Evolutionary conservation across 2,329 filamentous ascomycete species (phyloP).

Genomic region (Boeremia exigua): DNA sequence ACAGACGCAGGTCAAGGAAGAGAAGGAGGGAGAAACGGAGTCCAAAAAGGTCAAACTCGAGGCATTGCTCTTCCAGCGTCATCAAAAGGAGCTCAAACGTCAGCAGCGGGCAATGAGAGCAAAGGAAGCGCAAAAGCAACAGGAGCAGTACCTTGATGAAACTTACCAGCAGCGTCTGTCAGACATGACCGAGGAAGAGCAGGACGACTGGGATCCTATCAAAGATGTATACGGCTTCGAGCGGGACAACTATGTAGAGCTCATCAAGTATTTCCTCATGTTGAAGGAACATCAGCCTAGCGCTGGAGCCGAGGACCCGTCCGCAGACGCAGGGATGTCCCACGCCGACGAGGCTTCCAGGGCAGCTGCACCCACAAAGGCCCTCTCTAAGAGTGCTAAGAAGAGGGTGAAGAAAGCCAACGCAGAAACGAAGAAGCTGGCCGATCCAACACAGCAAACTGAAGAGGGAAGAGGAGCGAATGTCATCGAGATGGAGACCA

Average conservation of each 20-base stretch:
- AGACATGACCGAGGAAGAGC: conserved; percentile 46
- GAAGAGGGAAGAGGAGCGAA: conserved; percentile 35
- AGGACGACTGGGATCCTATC: conserved; percentile 56
- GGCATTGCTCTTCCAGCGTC: conserved; percentile 55
- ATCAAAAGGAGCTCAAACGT: conserved; percentile 54
- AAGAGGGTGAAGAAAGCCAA: conserved; percentile 45
- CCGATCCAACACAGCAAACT: conserved; percentile 21
- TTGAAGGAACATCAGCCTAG: conserved; percentile 32
- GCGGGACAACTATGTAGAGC: conserved; percentile 52
- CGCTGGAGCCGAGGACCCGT: neutral
- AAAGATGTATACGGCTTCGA: conserved; percentile 56
- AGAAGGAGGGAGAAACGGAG: conserved; percentile 55
- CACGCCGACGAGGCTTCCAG: neutral
- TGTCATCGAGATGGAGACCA: conserved; percentile 54
- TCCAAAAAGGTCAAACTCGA: conserved; percentile 58
- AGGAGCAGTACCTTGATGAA: conserved; percentile 55
- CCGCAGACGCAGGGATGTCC: neutral
- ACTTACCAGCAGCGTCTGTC: conserved; percentile 51
- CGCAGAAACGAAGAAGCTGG: conserved; percentile 27
- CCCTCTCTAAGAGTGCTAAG: conserved; percentile 35
- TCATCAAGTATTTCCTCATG: conserved; percentile 57
- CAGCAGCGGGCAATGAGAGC: conserved; percentile 48
- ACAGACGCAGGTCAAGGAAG: conserved; percentile 54
- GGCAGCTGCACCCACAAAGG: conserved; percentile 15
- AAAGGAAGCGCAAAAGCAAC: conserved; percentile 52